Evolutionary conservation across 495 filamentous ascomycete genomes (phyloP), one percentile per base, ranked within the genome.

Genomic region (Lasiosphaeria hispida): DNA sequence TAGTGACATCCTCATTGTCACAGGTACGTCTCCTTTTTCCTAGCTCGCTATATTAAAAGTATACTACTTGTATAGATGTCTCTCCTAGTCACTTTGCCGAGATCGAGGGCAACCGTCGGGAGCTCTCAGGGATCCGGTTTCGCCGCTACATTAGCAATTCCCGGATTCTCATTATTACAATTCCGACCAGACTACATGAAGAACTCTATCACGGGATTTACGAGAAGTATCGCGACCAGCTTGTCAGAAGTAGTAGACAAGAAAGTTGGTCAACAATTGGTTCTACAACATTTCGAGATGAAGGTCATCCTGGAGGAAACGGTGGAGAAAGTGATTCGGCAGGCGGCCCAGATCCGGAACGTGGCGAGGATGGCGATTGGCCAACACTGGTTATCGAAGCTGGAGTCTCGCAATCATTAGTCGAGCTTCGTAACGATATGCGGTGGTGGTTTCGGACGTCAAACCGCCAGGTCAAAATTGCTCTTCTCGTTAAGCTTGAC

Each of bases 401-500:
- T 17, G 68, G 71, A 9, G 54, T 54, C 37, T 64, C 66, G 1
- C 55, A 70, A 48, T 65, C 69, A 33, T 54, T 68, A 13, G 10
- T 14, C 13, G 52, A 58, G 34, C 48, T 74, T 10, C 59, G 48
- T 8, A 39, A 60, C 19, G 58, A 67, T 48, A 69, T 67, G 52
- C 60, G 44, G 45, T 71, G 63, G 63, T 72, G 71, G 71, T 71
- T 74, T 54, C 13, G 47, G 1, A 53, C 68, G 36, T 72, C 71
- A 19, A 40, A 65, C 33, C 69, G 69, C 34, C 42, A 64, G 15
- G 66, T 70, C 23, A 63, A 69, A 44, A 66, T 71, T 30, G 65
- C 72, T 34, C 13, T 74, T 43, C 57, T 66, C 11, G 47, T 58
- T 37, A 64, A 62, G 35, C 57, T 64, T 44, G 53, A 62, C 40